Evolutionary conservation across 176 grass and related monocot species (phyloP).

Genomic region (Aegilops speltoides): DNA sequence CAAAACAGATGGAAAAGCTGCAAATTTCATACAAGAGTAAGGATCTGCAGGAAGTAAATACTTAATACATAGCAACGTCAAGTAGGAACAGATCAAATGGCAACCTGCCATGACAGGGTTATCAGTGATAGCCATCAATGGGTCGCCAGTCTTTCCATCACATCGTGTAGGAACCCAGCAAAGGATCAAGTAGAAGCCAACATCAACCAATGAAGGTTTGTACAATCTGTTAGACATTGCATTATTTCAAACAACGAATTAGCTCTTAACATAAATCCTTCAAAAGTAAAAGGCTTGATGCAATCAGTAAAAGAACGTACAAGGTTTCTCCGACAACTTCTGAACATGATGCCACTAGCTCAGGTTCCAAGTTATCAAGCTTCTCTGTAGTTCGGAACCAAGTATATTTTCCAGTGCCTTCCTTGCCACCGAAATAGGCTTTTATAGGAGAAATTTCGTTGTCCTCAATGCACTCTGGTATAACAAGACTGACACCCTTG

Average conservation of each 20-base stretch:
- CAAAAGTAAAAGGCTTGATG: slow-evolving; percentile 32
- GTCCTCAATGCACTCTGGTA: slow-evolving; percentile 79
- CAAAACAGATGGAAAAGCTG: slow-evolving; percentile 82
- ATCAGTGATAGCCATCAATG: slow-evolving; percentile 53
- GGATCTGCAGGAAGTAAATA: slow-evolving; percentile 18
- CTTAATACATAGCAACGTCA: slow-evolving; percentile 10
- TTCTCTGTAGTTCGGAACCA: slow-evolving; percentile 82
- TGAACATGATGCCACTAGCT: slow-evolving; percentile 47
- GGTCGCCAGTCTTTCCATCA: slow-evolving; percentile 77
- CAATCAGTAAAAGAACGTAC: slow-evolving; percentile 43
- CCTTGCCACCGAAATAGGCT: slow-evolving; percentile 88
- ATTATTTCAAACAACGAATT: slow-evolving; percentile 21
- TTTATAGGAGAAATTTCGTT: slow-evolving; percentile 78
- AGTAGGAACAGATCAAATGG: slow-evolving; percentile 20
- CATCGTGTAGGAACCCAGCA: slow-evolving; percentile 78
- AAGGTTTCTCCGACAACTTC: slow-evolving; percentile 66
- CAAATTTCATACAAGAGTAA: slow-evolving; percentile 34
- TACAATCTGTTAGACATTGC: slow-evolving; percentile 70
- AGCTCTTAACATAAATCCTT: slow-evolving; percentile 5
- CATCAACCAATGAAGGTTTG: slow-evolving; percentile 71
- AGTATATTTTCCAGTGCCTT: slow-evolving; percentile 76
- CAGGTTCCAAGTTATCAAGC: slow-evolving; percentile 45
- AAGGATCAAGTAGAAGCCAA: slow-evolving; percentile 77
- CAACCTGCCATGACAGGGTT: slow-evolving; percentile 93
- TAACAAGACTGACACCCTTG: slow-evolving; percentile 63